Conservation (phyloP, 2,329 filamentous ascomycete species). For the Colletotrichum karsti region DNA sequence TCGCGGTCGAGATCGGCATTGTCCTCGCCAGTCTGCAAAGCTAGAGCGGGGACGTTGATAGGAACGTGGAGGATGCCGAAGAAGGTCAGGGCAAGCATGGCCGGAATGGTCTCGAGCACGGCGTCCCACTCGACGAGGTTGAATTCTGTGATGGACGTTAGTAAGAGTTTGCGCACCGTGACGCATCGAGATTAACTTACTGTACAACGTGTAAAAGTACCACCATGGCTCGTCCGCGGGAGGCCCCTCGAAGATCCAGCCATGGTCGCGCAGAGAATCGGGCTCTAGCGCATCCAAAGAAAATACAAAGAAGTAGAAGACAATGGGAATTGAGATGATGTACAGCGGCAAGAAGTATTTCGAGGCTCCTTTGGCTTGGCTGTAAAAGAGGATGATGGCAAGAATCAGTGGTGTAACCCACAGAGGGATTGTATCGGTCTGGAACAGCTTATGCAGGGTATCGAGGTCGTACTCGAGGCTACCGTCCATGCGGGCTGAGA, state of each 20-base stretch:
- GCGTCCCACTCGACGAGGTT: constrained; percentile 84
- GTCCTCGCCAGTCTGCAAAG: constrained; percentile 90
- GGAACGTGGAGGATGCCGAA: constrained; percentile 97
- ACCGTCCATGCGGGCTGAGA: constrained; percentile 88
- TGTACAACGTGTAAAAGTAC: constrained; percentile 96
- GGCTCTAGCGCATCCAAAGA: constrained; percentile 74
- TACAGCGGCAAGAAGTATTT: constrained; percentile 89
- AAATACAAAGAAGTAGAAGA: constrained; percentile 83
- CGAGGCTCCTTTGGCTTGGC: constrained; percentile 79
- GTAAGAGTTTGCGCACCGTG: constrained; percentile 28
- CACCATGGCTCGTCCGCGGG: constrained; percentile 91
- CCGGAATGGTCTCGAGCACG: constrained; percentile 83
- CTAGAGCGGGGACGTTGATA: constrained; percentile 95
- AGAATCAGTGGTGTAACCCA: constrained; percentile 85
- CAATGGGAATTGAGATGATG: constrained; percentile 79
- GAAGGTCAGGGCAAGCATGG: constrained; percentile 97
- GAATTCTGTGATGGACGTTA: constrained; percentile 67
- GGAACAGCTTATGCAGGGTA: constrained; percentile 79
- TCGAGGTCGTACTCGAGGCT: constrained; percentile 82
- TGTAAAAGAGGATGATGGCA: constrained; percentile 77
- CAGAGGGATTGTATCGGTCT: constrained; percentile 77
- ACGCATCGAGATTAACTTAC: constrained; percentile 58
- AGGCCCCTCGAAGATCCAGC: constrained; percentile 93
- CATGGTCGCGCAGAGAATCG: constrained; percentile 71
- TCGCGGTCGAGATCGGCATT: constrained; percentile 92